Evolutionary conservation across 202 grass and related monocot species (phyloP).

Genomic region (Carex arenaria): DNA sequence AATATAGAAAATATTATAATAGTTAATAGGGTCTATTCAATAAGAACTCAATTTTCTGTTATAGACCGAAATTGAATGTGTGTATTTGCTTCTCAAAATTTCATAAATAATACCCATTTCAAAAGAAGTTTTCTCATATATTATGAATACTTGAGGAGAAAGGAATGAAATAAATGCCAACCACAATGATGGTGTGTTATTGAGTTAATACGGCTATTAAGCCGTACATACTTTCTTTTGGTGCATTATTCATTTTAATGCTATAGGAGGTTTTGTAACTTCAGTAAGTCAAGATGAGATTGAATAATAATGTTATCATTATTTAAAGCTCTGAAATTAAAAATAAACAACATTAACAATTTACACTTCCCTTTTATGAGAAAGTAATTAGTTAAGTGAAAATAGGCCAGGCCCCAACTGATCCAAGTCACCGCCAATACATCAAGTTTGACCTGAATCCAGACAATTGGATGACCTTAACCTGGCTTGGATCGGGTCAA

Average conservation of each 20-base stretch:
- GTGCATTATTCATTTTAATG: neutral
- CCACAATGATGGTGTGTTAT: neutral
- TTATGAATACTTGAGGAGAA: neutral
- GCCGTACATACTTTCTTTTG: neutral
- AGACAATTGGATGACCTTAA: neutral
- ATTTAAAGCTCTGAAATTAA: neutral
- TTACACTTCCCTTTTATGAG: neutral
- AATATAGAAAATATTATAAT: no score
- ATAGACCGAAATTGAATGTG: neutral
- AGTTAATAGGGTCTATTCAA: no score
- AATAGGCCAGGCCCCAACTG: neutral
- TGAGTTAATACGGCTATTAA: neutral
- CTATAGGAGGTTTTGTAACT: neutral
- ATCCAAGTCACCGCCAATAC: neutral
- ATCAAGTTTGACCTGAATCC: neutral
- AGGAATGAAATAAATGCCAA: neutral
- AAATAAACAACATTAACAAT: neutral
- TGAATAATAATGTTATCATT: neutral
- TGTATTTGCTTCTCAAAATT: neutral
- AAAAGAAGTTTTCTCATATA: neutral
- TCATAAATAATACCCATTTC: no score
- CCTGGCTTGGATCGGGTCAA: neutral
- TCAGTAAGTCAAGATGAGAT: neutral
- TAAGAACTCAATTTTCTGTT: neutral
- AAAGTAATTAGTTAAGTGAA: neutral